Evolutionary conservation across 495 filamentous ascomycete genomes (phyloP).

Genomic region (Talaromyces wortmannii): DNA sequence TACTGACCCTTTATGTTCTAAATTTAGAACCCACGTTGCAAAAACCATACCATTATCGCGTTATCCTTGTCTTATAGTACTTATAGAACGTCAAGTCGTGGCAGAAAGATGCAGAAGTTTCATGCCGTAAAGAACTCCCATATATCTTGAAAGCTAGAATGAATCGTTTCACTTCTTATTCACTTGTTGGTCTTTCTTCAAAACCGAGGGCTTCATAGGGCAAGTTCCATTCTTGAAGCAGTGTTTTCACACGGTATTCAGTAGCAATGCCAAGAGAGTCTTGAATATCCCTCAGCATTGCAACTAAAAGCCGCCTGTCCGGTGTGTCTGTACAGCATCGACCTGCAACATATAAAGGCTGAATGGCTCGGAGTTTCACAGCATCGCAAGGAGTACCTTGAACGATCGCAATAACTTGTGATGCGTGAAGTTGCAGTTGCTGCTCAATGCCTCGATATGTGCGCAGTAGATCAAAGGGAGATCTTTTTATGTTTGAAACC

Average conservation of each 20-base stretch:
- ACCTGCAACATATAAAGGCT: slow-evolving; percentile 43
- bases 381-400: slow-evolving; percentile 29
- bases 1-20: too few relatives aligned
- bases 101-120: too few relatives aligned
- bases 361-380: slow-evolving; percentile 38
- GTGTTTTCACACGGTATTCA: slow-evolving; percentile 35
- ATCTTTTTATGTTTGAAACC: slow-evolving; percentile 12
- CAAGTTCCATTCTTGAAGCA: slow-evolving; percentile 33
- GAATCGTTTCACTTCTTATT: background rate
- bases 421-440: slow-evolving; percentile 29
- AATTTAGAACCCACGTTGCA: too few relatives aligned
- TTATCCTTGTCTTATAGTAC: too few relatives aligned
- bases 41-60: too few relatives aligned
- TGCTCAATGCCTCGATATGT: slow-evolving; percentile 30
- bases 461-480: slow-evolving; percentile 20
- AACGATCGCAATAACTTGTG: slow-evolving; percentile 33
- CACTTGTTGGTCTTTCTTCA: background rate
- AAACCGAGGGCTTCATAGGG: background rate
- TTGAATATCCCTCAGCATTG: slow-evolving; percentile 33
- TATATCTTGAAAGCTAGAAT: too few relatives aligned
- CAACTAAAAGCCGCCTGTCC: slow-evolving; percentile 27
- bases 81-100: too few relatives aligned
- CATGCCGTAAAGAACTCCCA: too few relatives aligned
- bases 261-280: slow-evolving; percentile 40
- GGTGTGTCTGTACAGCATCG: slow-evolving; percentile 27